Evolutionary conservation across 1,139 yeast species (phyloP).

Genomic region (Yamadazyma triangularis): DNA sequence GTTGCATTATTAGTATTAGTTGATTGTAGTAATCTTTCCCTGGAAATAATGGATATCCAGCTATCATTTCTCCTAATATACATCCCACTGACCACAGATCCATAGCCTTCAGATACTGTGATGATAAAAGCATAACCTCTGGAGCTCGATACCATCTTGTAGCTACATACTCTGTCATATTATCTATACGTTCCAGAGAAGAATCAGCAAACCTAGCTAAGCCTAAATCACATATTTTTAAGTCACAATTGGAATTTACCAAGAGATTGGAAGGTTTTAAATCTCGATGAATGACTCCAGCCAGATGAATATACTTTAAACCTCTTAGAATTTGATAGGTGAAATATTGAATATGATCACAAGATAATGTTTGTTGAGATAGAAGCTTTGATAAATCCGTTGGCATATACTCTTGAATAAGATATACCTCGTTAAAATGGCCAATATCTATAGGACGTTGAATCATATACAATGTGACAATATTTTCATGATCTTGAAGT

Average conservation of each 20-base stretch:
- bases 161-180: slow-evolving; percentile 66
- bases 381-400: slow-evolving; percentile 62
- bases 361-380: slow-evolving; percentile 46
- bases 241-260: slow-evolving; percentile 31
- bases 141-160: slow-evolving; percentile 83
- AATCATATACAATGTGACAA: slow-evolving; percentile 33
- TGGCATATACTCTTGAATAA: slow-evolving; percentile 71
- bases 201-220: slow-evolving; percentile 31
- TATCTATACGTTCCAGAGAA: slow-evolving; percentile 16
- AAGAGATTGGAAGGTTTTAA: slow-evolving; percentile 37
- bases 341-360: slow-evolving; percentile 67
- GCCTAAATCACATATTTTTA: slow-evolving; percentile 55
- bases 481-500: slow-evolving; percentile 38
- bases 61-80: slow-evolving; percentile 62
- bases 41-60: slow-evolving; percentile 69
- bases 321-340: slow-evolving; percentile 63
- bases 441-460: slow-evolving; percentile 32
- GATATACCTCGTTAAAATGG: slow-evolving; percentile 58
- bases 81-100: slow-evolving; percentile 83
- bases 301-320: slow-evolving; percentile 59
- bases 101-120: slow-evolving; percentile 66
- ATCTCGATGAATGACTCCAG: slow-evolving; percentile 41
- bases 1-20: slow-evolving; percentile 53
- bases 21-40: slow-evolving; percentile 75
- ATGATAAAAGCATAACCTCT: slow-evolving; percentile 68